Evolutionary conservation across 768 basidiomycete genomes (phyloP), one percentile per base, ranked within the genome.

Genomic region (Lentinula raphanica): DNA sequence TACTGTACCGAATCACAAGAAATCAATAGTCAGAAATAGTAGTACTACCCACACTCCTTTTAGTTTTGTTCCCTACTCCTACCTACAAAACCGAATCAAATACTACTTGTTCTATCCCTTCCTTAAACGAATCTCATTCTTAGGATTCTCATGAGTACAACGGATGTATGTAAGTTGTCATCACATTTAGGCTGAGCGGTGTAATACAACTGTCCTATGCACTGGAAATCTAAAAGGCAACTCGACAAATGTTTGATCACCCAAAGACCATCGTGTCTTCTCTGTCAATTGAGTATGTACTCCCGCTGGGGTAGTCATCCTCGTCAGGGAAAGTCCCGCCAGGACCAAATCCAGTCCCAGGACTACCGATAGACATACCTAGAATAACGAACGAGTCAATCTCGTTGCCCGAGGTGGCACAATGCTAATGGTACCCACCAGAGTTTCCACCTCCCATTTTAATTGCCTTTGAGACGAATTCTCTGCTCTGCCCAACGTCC

Each of bases 391-490:
- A 19, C 2, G 13, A n/a, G 13, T 51, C 31, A 19, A 15, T 51
- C n/a, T 23, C 31, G n/a, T n/a, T 36, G n/a, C 3, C 15, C 6
- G 2, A 25, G 19, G 6, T 25, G 6, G 15, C 29, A 3, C 7
- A 15, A 23, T 23, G 28, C 6, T 7, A 7, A 15, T 2, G 8
- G 5, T 35, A 56, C 28, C 19, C 21, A 44, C 54, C 40, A 42
- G 54, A 54, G n/a, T 5, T 49, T 1, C 19, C 35, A 25, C 46
- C 46, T 5, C 36, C 23, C 32, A 36, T 31, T 35, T 57, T 57
- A 23, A 48, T 27, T 7, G 56, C 89, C 82, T 92, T 94, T 31
- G 65, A 74, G 64, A 93, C 66, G 60, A 84, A 93, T 46, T 92
- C 92, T 64, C 77, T 87, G 68, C 85, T 87, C 66, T 79, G 74